Evolutionary conservation across 2,329 filamentous ascomycete species (phyloP), one percentile per base, ranked within the genome.

Genomic region (Scedosporium minutisporum): DNA sequence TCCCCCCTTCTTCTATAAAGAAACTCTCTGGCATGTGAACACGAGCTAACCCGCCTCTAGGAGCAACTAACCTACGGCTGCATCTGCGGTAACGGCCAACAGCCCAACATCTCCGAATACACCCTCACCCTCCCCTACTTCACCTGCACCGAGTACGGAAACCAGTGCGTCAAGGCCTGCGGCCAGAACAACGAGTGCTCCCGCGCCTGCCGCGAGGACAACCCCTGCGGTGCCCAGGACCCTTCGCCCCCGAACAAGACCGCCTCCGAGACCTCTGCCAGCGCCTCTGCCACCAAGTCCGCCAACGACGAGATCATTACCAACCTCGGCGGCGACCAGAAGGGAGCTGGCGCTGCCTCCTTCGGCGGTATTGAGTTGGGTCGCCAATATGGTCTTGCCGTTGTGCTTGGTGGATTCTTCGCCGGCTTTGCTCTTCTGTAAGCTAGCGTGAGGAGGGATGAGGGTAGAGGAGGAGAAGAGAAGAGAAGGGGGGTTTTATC

Each of bases 111-210:
- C 58, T 85, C 87, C 69, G 82, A 93, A 75, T 95, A 88, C 81
- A 87, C 87, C 21, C 81, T 91, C 68, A 93, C 90, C 1, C 79
- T 95, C 27, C 90, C 90, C 41, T 93, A 85, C 81, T 90, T 87
- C 76, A 81, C 86, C 68, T 95, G 90, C 82, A 81, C 80, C 57
- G 81, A 88, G 75, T 91, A 82, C 81, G 87, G 84, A 68, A 85
- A 78, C 72, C 83, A 91, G 74, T 91, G 88, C 72, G 85, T 88
- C 12, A 70, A 67, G 2, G 74, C 65, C 63, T 92, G 89, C 74
- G 77, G 74, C 59, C 71, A 75, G 66, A 78, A 87, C 74, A 80
- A 80, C 67, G 65, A 69, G n/a, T 92, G 89, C 72, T 73, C 81
- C n/a, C 74, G 76, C 64, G 68, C 74, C 62, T 93, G 89, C 77